Percentiles rank a stretch among this genome's conserved stretches.
Conservation (phyloP, 306 rosid genomes). For the Geum urbanum region DNA sequence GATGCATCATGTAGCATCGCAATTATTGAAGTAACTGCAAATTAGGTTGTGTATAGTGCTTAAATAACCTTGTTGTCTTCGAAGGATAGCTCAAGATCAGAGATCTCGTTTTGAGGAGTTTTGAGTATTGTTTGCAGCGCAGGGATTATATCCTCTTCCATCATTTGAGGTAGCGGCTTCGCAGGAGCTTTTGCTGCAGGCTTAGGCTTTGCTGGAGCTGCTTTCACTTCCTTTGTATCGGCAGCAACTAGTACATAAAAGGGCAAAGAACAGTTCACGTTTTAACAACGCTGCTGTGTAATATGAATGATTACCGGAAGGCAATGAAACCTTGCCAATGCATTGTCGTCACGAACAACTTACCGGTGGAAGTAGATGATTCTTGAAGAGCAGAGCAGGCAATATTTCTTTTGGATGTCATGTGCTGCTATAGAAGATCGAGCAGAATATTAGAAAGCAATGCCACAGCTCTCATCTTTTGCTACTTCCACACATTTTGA, state of each 20-base stretch:
- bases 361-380: conserved; percentile 69
- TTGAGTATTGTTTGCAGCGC: conserved; percentile 62
- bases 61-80: conserved; percentile 57
- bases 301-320: not conserved
- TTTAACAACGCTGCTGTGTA: conserved; percentile 6
- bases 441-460: conserved; percentile 4
- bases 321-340: conserved; percentile 7
- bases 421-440: conserved; percentile 29
- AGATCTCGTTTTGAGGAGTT: conserved; percentile 63
- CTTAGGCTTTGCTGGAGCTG: conserved; percentile 57
- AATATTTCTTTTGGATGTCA: conserved; percentile 35
- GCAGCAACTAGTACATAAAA: conserved; percentile 39
- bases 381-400: conserved; percentile 82
- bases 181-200: conserved; percentile 65
- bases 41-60: not conserved
- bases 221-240: conserved; percentile 50
- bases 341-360: conserved; percentile 20
- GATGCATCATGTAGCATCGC: not conserved
- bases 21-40: not conserved
- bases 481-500: not conserved
- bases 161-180: conserved; percentile 77
- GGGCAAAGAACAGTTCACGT: conserved; percentile 13
- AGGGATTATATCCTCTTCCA: conserved; percentile 93
- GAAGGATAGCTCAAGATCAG: conserved; percentile 58
- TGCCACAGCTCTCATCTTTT: not conserved